Base-by-base conservation (phyloP, 352 stramenopile species). In the Pythium myriotylum region DNA sequence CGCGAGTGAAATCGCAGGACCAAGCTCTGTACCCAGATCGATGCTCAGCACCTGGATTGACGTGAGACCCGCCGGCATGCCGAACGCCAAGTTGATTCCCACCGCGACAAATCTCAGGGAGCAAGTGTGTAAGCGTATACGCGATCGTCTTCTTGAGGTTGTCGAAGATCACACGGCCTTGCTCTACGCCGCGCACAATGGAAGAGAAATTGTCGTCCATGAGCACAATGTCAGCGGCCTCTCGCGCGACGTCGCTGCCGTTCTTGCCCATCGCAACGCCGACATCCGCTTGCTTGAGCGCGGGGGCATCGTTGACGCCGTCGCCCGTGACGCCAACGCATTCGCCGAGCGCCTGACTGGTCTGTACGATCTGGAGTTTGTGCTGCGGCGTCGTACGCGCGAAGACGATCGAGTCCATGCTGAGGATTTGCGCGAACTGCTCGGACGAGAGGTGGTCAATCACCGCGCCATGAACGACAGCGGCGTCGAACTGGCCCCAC, bases 131-230 rank as follows among this genome's bases (percentile, higher is more conserved):
- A 2, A 98, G 74, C 13, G 88, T 96, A 77, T 97, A 98, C 26
- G 76, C 80, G 64, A 98, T 93, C 19, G 78, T 92, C 73, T 97
- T 97, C 70, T 98, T 97, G 22, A 98, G 77, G 74, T 98, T 98
- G 29, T 91, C 86, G 43, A 71, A 88, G 52, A 84, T 88, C 45
- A 79, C 59, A 8, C 76, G 70, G n/a, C 74, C 76, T 59, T 85
- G 66, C 47, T 79, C 73, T 35, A 88, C 65, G 22, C 74, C 79
- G 2, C 63, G 60, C n/a, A 99, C 94, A 72, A 98, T 98, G 0
- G 90, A 97, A 9, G 91, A 91, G 64, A 98, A 98, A 60, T 97
- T 96, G 69, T 99, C 96, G 74, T 99, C 94, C 76, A 97, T 88
- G 43, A 97, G 80, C 45, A 98, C 92, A 62, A 98, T 98, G 65